A percentile compares a stretch with the other conserved stretches of the same genome.
Evolutionary conservation across 23 red algal genomes (phyloP).

Genomic region (Chondrus crispus): DNA sequence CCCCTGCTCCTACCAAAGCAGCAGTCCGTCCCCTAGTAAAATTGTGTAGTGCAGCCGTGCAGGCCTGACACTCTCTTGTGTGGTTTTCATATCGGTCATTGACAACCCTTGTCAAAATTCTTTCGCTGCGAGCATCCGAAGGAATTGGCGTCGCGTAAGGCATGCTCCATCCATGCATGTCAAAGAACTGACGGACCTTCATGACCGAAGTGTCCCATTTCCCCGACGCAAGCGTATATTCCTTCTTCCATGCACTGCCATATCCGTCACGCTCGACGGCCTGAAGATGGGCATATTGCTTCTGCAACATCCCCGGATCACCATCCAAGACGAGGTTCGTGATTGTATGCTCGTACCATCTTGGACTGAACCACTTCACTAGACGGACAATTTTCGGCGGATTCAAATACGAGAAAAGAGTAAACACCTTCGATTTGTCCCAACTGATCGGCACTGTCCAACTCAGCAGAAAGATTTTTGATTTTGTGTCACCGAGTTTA

Average conservation of each 20-base stretch:
- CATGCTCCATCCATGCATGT: not conserved
- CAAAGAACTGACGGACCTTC: conserved; percentile 23
- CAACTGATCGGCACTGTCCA: not conserved
- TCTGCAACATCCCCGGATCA: conserved; percentile 16
- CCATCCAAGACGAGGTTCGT: conserved; percentile 40
- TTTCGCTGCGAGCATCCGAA: not conserved
- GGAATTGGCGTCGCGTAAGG: not conserved
- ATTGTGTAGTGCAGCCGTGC: conserved; percentile 26
- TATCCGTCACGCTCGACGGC: not conserved
- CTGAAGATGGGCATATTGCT: not conserved
- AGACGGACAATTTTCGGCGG: not conserved
- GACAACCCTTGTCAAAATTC: not conserved
- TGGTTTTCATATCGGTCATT: conserved; percentile 44
- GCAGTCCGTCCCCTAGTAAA: not conserved
- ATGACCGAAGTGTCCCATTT: conserved; percentile 20
- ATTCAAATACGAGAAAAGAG: not conserved
- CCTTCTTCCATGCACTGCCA: not conserved
- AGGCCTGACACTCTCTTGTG: conserved; percentile 4
- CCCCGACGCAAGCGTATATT: not conserved
- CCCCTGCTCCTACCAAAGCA: not conserved
- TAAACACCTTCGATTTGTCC: not conserved
- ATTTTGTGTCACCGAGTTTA: not conserved
- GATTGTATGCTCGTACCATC: conserved; percentile 22
- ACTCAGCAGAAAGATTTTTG: not conserved
- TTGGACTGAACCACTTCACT: not conserved